A percentile compares a stretch with the other conserved stretches of the same genome.
phyloP scores from a whole-genome alignment of 78 protist species.

The Dictyostelium brefeldianum region DNA sequence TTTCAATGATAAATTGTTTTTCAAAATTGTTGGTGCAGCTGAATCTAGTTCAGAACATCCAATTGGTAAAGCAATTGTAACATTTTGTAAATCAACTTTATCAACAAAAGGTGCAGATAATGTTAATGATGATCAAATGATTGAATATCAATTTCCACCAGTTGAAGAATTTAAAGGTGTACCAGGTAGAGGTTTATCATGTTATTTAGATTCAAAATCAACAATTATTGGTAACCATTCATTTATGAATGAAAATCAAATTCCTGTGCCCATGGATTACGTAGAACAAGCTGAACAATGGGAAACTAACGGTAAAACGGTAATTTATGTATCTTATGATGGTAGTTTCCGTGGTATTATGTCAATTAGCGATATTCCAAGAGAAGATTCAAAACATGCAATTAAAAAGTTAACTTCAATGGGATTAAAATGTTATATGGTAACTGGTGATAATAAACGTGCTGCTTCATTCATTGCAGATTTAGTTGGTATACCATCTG shows the following conservation, averaged over 20 bases:
- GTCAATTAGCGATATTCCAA: constrained; percentile 66
- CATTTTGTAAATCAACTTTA: constrained; percentile 23
- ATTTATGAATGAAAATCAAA: constrained; percentile 67
- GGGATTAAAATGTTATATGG: constrained; percentile 83
- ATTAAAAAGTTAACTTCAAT: constrained; percentile 48
- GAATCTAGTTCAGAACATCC: constrained; percentile 88
- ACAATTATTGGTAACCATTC: constrained; percentile 59
- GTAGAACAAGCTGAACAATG: constrained; percentile 23
- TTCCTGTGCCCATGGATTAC: background rate
- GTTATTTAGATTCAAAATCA: background rate
- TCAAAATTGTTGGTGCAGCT: constrained; percentile 61
- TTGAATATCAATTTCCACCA: constrained; percentile 29
- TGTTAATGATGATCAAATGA: background rate
- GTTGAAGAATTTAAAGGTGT: constrained; percentile 47
- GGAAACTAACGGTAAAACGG: constrained; percentile 76
- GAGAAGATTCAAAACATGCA: constrained; percentile 55
- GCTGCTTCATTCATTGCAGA: constrained; percentile 58
- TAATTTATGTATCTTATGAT: constrained; percentile 44
- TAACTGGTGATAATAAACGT: constrained; percentile 94
- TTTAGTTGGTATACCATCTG: constrained; percentile 53
- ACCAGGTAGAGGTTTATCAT: constrained; percentile 72
- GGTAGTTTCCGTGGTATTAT: constrained; percentile 40
- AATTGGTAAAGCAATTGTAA: constrained; percentile 84
- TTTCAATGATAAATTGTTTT: background rate
- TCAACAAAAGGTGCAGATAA: background rate